Base-by-base conservation (phyloP, 2,329 filamentous ascomycete genomes). In the Pyrenochaeta sp. region DNA sequence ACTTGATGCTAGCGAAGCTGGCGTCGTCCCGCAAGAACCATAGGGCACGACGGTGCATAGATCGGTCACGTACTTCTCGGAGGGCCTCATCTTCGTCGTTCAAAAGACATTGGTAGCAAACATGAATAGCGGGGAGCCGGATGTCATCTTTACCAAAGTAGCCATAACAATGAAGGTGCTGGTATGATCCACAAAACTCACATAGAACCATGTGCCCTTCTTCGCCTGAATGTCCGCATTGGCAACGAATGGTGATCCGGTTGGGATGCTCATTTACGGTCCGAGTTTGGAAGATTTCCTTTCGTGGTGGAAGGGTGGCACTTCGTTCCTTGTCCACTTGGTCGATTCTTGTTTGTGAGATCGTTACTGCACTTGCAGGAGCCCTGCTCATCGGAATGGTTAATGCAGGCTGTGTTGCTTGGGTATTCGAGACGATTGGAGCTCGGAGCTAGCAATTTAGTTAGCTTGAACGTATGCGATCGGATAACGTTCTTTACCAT, bases 161-260 rank as follows among this genome's bases (percentile, higher is more conserved):
- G 5, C 82, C 82, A 56, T 83, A 82, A 65, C 82, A 84, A 39
- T 75, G 64, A 27, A 77, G 52, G 69, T 84, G 82, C 59, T 84
- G 82, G 65, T 76, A 79, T 9, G 72, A 79, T 37, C 73, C 62
- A 61, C 82, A 84, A 58, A 78, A 81, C 12, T 64, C 56, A 60
- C 82, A 84, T 54, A 76, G 52, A n/a, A 52, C 45, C 37, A 49
- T 52, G 19, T 32, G 36, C 9, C 49, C 56, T 36, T 52, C 51
- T 22, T 50, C 52, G 13, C n/a, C 53, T 2, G 7, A 3, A 36
- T 56, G 25, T 19, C 24, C 32, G 7, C 54, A 47, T 45, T 40
- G 13, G 24, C 42, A 40, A n/a, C 45, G 9, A 34, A 54, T 12
- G 19, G 37, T 54, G 12, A 44, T 36, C 6, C 36, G 32, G 12